Conservation (phyloP, 352 stramenopile genomes). For the Saprolegnia parasitica region DNA sequence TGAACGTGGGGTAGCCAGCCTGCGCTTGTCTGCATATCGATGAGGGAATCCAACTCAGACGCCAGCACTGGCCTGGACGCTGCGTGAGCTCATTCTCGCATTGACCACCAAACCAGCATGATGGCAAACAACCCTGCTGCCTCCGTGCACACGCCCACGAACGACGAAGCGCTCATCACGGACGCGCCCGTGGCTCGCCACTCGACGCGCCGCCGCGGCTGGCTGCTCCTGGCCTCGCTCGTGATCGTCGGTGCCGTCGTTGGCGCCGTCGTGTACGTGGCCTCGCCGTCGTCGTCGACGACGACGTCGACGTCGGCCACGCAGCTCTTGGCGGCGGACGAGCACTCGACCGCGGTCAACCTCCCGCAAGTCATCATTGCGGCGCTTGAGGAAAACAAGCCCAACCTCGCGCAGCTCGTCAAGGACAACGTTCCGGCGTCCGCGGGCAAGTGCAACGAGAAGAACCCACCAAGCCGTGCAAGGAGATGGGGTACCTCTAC, state of each 20-base stretch:
- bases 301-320: not conserved
- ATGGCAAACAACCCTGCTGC: not conserved
- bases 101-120: not conserved
- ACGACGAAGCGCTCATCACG: not conserved
- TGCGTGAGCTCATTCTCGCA: not conserved
- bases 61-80: too few relatives aligned
- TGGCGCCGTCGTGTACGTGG: not conserved
- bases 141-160: not conserved
- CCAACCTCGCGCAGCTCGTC: constrained; percentile 5
- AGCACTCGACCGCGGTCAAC: not conserved
- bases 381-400: constrained; percentile 12
- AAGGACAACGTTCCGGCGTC: constrained; percentile 22
- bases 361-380: constrained; percentile 3
- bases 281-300: not conserved
- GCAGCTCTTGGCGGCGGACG: not conserved
- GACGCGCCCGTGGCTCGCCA: not conserved
- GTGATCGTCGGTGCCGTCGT: not conserved
- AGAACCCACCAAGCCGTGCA: constrained; percentile 19
- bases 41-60: too few relatives aligned
- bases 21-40: too few relatives aligned
- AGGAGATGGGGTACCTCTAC: constrained; percentile 23
- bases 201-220: not conserved
- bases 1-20: too few relatives aligned
- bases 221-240: not conserved
- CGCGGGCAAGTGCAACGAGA: constrained; percentile 26